Percentiles rank a stretch among this genome's conserved stretches.
These are phyloP conservation scores for Madurella mycetomatis DNA, from an alignment of 2,329 filamentous ascomycete species.

Conservation along the genomic window DNA sequence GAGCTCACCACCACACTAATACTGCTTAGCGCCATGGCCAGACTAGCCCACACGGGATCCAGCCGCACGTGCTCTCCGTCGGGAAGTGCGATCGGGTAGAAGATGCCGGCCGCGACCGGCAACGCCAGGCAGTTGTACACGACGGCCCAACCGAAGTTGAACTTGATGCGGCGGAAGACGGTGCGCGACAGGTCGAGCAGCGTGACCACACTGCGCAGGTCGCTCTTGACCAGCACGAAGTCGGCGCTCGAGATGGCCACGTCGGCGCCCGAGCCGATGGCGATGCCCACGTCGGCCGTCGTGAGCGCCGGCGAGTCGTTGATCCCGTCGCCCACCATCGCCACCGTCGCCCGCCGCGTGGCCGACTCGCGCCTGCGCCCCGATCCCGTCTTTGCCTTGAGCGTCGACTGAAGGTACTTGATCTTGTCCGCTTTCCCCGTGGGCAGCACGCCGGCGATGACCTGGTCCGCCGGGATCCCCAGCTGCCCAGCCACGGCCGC, in stretches of 20 bases:
- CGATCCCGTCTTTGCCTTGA: conserved; percentile 33
- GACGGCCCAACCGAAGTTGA: conserved; percentile 83
- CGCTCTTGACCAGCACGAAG: conserved; percentile 70
- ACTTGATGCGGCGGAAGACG: conserved; percentile 72
- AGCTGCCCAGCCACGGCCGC: conserved; percentile 70
- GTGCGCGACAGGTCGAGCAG: conserved; percentile 65
- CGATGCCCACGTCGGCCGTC: conserved; percentile 77
- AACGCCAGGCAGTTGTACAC: conserved; percentile 76
- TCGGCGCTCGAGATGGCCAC: conserved; percentile 76
- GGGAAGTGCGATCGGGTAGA: conserved; percentile 55
- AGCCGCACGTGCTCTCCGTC: conserved; percentile 55
- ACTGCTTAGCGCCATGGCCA: conserved; percentile 91
- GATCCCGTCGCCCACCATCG: conserved; percentile 86
- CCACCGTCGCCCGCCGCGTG: conserved; percentile 52
- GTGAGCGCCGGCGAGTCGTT: conserved; percentile 82
- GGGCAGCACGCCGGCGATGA: conserved; percentile 84
- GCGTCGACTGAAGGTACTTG: conserved; percentile 53
- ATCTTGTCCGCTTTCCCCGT: conserved; percentile 75
- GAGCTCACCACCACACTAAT: conserved; percentile 85
- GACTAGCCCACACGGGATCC: conserved; percentile 78
- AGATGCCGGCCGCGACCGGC: conserved; percentile 73
- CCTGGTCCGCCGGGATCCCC: conserved; percentile 67
- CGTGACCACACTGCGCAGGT: conserved; percentile 65
- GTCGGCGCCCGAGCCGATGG: conserved; percentile 78
- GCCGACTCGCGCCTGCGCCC: conserved; percentile 21